Conservation (phyloP, 495 filamentous ascomycete species). For the Penicillium egyptiacum region DNA sequence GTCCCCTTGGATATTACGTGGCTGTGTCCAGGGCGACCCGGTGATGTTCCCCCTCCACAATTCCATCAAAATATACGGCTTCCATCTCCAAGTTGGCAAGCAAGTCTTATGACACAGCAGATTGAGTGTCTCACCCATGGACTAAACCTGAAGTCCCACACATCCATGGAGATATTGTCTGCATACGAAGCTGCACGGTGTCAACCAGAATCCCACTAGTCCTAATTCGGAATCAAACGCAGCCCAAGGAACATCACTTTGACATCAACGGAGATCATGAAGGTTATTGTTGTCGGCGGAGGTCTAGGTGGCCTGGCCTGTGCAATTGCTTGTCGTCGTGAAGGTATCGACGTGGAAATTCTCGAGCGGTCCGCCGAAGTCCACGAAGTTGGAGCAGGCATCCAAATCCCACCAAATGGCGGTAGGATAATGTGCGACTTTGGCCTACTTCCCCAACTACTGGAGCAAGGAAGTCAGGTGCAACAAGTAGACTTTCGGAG, state of each 20-base stretch:
- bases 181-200: background rate
- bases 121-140: background rate
- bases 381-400: conserved; percentile 50
- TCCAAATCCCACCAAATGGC: conserved; percentile 56
- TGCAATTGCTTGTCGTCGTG: conserved; percentile 56
- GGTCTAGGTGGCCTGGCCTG: conserved; percentile 56
- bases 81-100: background rate
- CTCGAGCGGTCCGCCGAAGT: conserved; percentile 55
- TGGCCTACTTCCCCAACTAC: conserved; percentile 44
- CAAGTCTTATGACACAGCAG: background rate
- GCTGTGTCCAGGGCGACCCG: background rate
- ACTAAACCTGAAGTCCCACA: background rate
- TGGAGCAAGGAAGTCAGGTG: conserved; percentile 45
- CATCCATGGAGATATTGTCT: background rate
- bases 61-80: background rate
- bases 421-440: conserved; percentile 46
- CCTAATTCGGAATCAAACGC: background rate
- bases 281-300: conserved; percentile 12
- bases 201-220: background rate
- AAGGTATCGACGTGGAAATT: conserved; percentile 56
- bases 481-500: conserved; percentile 52
- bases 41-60: background rate
- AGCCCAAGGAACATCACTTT: background rate
- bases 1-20: background rate
- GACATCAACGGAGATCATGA: conserved; percentile 11